Conservation (phyloP, 176 grass and related monocot genomes). For the Carex littledalei region DNA sequence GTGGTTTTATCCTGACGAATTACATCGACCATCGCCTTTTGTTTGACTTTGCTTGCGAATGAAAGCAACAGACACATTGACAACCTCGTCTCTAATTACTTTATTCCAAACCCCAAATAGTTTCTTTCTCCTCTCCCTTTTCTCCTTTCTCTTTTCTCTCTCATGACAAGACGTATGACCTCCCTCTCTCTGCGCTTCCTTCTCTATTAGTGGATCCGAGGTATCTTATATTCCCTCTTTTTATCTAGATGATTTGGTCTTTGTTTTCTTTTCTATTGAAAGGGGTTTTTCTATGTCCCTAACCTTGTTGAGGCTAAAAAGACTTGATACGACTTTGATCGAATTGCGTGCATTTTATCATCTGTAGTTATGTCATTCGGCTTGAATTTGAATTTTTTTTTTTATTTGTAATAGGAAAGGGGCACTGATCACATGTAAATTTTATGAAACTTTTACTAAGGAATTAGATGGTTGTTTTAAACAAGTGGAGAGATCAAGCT, state of each 20-base stretch:
- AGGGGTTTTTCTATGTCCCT: neutral
- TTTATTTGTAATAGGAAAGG: neutral
- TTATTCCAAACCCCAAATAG: constrained; percentile 19
- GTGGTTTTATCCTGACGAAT: neutral
- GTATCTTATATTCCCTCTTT: constrained; percentile 14
- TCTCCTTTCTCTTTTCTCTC: neutral
- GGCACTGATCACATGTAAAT: neutral
- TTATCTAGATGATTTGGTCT: neutral
- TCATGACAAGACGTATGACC: neutral
- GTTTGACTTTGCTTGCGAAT: constrained; percentile 25
- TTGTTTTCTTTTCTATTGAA: neutral
- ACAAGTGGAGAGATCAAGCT: neutral
- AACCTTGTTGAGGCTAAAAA: neutral
- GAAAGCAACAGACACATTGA: constrained; percentile 16
- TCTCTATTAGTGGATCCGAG: constrained; percentile 28
- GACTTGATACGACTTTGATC: neutral
- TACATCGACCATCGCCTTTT: neutral
- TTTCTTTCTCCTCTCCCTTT: constrained; percentile 1
- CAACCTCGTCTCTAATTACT: constrained; percentile 7
- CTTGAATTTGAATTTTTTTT: neutral
- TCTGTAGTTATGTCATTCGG: neutral
- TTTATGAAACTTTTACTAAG: neutral
- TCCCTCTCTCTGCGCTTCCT: neutral
- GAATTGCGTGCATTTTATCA: neutral
- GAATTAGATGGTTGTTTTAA: neutral